Conservation (phyloP, 2,329 filamentous ascomycete genomes). For the Proliferodiscus dingleyae region DNA sequence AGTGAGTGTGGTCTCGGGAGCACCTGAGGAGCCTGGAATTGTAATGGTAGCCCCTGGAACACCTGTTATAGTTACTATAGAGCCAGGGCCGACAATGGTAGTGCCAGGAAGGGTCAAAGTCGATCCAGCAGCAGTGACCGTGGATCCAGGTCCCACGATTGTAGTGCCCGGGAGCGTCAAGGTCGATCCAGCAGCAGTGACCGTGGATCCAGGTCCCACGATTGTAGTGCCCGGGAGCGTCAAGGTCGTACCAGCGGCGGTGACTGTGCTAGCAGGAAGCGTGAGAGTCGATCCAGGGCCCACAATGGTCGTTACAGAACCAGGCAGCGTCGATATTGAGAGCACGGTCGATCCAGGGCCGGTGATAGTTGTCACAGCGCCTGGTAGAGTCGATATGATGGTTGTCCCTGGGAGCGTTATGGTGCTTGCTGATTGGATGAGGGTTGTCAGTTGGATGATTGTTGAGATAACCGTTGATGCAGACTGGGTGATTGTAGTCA, state of each 20-base stretch:
- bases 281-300: background rate
- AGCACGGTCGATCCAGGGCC: conserved; percentile 5
- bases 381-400: conserved; percentile 2
- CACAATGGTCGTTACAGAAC: background rate
- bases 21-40: background rate
- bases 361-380: conserved; percentile 10
- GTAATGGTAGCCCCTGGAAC: conserved; percentile 5
- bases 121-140: too few relatives aligned
- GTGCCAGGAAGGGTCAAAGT: conserved; percentile 4
- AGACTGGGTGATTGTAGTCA: background rate
- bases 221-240: conserved; percentile 3
- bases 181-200: too few relatives aligned
- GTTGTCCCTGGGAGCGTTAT: conserved; percentile 1
- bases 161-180: too few relatives aligned
- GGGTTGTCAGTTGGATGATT: background rate
- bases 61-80: conserved; percentile 4
- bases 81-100: conserved; percentile 1
- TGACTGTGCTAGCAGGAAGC: too few relatives aligned
- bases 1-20: conserved; percentile 11
- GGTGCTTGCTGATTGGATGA: background rate
- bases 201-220: conserved; percentile 4
- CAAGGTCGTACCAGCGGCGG: background rate
- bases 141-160: too few relatives aligned
- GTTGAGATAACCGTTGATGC: background rate
- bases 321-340: background rate